phyloP scores from a whole-genome alignment of 371 early-diverging fungal species.

The Capillidium heterosporum region DNA sequence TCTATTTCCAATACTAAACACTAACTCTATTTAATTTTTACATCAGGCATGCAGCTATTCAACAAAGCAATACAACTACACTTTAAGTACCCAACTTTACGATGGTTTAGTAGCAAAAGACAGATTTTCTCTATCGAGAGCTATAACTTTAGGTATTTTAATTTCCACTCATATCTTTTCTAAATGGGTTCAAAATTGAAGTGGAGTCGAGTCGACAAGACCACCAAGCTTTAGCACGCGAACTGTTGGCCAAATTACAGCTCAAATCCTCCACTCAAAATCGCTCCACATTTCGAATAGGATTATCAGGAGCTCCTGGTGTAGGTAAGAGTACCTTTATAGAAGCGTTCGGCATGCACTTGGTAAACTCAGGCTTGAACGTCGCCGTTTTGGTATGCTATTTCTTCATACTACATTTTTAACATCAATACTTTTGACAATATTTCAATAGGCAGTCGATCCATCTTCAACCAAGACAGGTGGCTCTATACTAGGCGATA shows the following conservation, averaged over 20 bases:
- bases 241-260: constrained; percentile 17
- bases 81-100: neutral
- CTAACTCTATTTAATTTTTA: too few species aligned
- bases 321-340: constrained; percentile 71
- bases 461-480: constrained; percentile 58
- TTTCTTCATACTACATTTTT: neutral
- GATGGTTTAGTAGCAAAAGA: constrained; percentile 8
- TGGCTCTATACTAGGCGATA: constrained; percentile 66
- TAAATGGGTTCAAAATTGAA: neutral
- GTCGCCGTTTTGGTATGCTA: constrained; percentile 46
- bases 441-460: constrained; percentile 41
- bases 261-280: constrained; percentile 4
- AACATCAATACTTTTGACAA: neutral
- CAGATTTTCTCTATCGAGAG: constrained; percentile 26
- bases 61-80: neutral
- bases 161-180: neutral
- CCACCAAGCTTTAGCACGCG: constrained; percentile 33
- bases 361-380: constrained; percentile 33
- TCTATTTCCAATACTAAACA: too few species aligned
- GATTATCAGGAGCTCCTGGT: constrained; percentile 57
- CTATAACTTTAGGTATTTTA: constrained; percentile 36
- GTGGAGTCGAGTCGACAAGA: constrained; percentile 39
- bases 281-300: constrained; percentile 35
- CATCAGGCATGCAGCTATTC: too few species aligned
- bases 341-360: constrained; percentile 50